phyloP scores from a whole-genome alignment of 768 basidiomycete species.

The Trametes cubensis region DNA sequence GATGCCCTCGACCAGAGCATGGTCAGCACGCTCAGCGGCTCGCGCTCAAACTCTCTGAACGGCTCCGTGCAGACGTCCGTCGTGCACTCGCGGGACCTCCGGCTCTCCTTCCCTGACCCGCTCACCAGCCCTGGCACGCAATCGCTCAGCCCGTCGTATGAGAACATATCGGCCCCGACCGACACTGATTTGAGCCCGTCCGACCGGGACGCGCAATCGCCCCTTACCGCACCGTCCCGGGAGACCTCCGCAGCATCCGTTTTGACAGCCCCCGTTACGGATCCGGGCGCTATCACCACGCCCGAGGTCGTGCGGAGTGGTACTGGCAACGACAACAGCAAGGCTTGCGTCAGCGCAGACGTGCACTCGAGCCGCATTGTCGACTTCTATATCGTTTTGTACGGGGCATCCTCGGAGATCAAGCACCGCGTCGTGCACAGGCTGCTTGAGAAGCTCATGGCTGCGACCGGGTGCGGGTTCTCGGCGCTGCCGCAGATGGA shows the following conservation, averaged over 20 bases:
- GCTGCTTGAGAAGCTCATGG: conserved; percentile 58
- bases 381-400: conserved; percentile 66
- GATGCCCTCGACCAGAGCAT: conserved; percentile 83
- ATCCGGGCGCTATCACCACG: conserved; percentile 36
- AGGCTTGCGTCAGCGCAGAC: conserved; percentile 19
- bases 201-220: conserved; percentile 26
- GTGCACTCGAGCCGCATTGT: conserved; percentile 34
- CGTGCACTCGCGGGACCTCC: conserved; percentile 68
- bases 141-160: conserved; percentile 57
- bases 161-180: conserved; percentile 48
- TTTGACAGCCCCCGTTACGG: conserved; percentile 34
- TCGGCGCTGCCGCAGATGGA: conserved; percentile 27
- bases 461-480: conserved; percentile 36
- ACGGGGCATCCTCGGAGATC: conserved; percentile 58
- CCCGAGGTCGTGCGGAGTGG: conserved; percentile 39
- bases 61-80: conserved; percentile 47
- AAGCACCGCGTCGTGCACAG: conserved; percentile 65
- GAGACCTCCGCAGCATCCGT: conserved; percentile 10
- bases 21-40: conserved; percentile 72
- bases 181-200: conserved; percentile 34
- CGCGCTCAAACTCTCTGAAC: conserved; percentile 64
- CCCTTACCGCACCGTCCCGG: background rate
- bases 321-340: conserved; percentile 22
- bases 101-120: conserved; percentile 83
- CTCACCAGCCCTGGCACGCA: conserved; percentile 65